Conservation (phyloP, 2,329 filamentous ascomycete genomes). For the Coleophoma crateriformis region DNA sequence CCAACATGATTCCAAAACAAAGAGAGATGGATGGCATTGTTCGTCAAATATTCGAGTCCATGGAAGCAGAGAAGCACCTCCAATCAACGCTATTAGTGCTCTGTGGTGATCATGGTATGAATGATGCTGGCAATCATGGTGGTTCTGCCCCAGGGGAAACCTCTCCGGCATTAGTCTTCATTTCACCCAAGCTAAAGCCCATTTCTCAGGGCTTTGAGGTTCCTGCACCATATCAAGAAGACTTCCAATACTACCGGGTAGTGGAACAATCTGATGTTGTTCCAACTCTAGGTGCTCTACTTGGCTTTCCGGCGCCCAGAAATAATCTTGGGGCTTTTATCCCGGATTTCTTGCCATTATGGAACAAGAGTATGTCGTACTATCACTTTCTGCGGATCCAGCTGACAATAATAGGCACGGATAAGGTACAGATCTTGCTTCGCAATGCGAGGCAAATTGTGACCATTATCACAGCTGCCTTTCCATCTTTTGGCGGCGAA, state of each 20-base stretch:
- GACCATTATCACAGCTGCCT: conserved; percentile 69
- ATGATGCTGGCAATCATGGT: conserved; percentile 94
- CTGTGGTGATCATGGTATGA: conserved; percentile 98
- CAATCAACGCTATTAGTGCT: conserved; percentile 76
- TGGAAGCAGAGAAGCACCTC: conserved; percentile 66
- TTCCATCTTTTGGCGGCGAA: conserved; percentile 44
- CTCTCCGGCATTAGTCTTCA: conserved; percentile 84
- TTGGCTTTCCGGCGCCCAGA: conserved; percentile 81
- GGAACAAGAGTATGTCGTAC: conserved; percentile 51
- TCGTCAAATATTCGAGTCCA: conserved; percentile 66
- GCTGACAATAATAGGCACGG: conserved; percentile 28
- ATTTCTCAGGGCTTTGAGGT: conserved; percentile 38
- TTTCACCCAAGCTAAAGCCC: conserved; percentile 72
- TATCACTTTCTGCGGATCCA: neutral
- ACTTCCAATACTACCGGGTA: conserved; percentile 77
- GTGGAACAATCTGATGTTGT: conserved; percentile 95
- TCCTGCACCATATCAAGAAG: conserved; percentile 55
- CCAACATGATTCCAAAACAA: conserved; percentile 91
- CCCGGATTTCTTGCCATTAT: conserved; percentile 70
- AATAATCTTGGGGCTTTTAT: conserved; percentile 91
- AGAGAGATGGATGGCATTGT: conserved; percentile 88
- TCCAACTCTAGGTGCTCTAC: conserved; percentile 77
- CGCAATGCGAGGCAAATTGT: conserved; percentile 79
- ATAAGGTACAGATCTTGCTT: conserved; percentile 64
- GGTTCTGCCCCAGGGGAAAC: conserved; percentile 93